Conservation (phyloP, 495 filamentous ascomycete species). For the Parmelia sp. region DNA sequence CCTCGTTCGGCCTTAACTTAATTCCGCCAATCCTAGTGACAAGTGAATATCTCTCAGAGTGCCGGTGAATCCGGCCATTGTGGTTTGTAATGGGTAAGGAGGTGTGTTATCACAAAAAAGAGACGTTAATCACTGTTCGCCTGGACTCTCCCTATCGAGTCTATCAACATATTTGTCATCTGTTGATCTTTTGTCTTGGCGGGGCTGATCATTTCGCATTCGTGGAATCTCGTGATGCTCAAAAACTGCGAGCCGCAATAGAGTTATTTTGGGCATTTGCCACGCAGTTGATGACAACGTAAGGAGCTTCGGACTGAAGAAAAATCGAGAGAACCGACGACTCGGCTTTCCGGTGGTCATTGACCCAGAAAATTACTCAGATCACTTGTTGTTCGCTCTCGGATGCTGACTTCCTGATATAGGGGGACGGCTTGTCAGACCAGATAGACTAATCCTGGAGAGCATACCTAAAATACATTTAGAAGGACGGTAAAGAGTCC, state of each 20-base stretch:
- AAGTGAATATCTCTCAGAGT: neutral
- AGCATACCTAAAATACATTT: neutral
- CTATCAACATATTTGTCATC: neutral
- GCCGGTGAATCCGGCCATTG: neutral
- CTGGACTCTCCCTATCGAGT: neutral
- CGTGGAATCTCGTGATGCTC: neutral
- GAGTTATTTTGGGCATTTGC: neutral
- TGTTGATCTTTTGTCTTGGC: slow-evolving; percentile 2
- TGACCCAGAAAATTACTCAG: no score
- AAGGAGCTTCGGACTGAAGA: neutral
- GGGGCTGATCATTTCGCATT: neutral
- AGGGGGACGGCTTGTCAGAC: neutral
- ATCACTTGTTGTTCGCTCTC: neutral
- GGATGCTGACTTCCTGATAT: neutral
- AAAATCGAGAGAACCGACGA: neutral
- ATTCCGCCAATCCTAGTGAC: neutral
- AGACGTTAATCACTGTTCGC: neutral
- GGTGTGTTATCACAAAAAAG: neutral
- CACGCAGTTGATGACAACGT: neutral
- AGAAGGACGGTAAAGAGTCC: neutral
- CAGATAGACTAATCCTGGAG: neutral
- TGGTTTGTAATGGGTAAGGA: neutral
- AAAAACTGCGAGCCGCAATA: neutral
- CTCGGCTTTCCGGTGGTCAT: no score
- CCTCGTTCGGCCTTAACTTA: neutral